Evolutionary conservation across 2,329 filamentous ascomycete genomes (phyloP), one percentile per base, ranked within the genome.

Genomic region (Myrmaecium sp.): DNA sequence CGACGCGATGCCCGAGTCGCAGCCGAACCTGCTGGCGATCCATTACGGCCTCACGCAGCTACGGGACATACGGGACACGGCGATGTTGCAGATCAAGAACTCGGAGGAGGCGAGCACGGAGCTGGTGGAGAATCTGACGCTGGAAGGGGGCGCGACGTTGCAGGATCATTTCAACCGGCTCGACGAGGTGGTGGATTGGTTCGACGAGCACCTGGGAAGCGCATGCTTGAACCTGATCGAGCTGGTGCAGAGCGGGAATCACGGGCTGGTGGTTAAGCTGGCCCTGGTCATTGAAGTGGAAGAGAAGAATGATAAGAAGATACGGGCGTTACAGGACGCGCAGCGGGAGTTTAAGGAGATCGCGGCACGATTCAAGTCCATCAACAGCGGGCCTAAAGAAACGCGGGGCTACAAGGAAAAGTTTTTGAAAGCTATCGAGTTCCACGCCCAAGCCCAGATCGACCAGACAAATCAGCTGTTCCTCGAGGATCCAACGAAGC

Each of bases 321-420:
- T 93, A 14, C 66, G 79, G 44, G 89, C 89, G 2, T 60, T 98
- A 35, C 84, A 94, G 47, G 86, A 95, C 42, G 91, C 89, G 1
- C 74, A 95, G 48, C 82, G 81, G 43, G 86, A 95, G 45, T 91
- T 95, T 53, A 83, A 86, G 48, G 86, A 95, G 48, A 77, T 98
- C 46, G 89, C 84, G 6, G 75, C 75, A 24, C 69, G 86, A 27
- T 93, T 98, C 60, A 84, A 93, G 56, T 86, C 82, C 40, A 93
- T 98, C 54, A 86, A 84, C 6, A 78, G 86, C 37, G 86, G 86
- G 2, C 82, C 86, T 13, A 91, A 91, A 52, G 80, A 83, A 36
- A 72, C 91, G 28, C 74, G 86, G 36, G 89, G 86, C 3, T 98
- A 98, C 60, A 98, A 95, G 58, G 80, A 92, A 41, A 93, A 93